phyloP scores from a whole-genome alignment of 257 asterid species.

The Solanum corneliomulleri region DNA sequence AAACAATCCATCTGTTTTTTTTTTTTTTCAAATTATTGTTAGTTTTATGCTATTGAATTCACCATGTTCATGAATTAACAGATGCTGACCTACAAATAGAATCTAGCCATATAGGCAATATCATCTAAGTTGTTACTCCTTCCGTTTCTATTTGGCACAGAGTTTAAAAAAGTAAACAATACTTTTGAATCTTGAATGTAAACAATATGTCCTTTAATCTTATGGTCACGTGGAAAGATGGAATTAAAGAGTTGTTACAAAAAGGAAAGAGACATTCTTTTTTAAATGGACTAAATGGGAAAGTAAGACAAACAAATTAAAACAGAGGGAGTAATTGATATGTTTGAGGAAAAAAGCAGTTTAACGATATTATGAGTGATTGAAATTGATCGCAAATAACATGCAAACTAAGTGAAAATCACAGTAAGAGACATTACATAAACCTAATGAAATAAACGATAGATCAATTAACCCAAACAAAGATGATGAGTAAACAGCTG shows the following conservation, averaged over 20 bases:
- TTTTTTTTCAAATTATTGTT: slow-evolving; percentile 7
- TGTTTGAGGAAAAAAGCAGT: not conserved
- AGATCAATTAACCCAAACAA: not conserved
- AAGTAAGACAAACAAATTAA: not conserved
- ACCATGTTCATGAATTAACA: not conserved
- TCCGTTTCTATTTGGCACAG: not conserved
- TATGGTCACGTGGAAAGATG: not conserved
- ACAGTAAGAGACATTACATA: not conserved
- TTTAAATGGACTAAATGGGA: not conserved
- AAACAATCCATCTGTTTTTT: slow-evolving; percentile 69
- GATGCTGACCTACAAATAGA: not conserved
- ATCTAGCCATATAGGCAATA: not conserved
- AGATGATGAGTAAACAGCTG: not conserved
- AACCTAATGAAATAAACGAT: not conserved
- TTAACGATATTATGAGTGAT: not conserved
- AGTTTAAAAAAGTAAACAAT: not conserved
- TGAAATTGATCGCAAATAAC: not conserved
- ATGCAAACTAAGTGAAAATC: not conserved
- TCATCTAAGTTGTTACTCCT: not conserved
- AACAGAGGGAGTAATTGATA: not conserved
- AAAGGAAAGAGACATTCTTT: not conserved
- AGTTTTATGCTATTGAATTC: slow-evolving; percentile 4
- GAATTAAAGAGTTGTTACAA: not conserved
- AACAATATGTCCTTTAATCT: too few species aligned
- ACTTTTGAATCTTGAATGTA: not conserved